These are phyloP conservation scores for Hysterium pulicare DNA, from an alignment of 2,329 filamentous ascomycete genomes.

Conservation along the genomic window DNA sequence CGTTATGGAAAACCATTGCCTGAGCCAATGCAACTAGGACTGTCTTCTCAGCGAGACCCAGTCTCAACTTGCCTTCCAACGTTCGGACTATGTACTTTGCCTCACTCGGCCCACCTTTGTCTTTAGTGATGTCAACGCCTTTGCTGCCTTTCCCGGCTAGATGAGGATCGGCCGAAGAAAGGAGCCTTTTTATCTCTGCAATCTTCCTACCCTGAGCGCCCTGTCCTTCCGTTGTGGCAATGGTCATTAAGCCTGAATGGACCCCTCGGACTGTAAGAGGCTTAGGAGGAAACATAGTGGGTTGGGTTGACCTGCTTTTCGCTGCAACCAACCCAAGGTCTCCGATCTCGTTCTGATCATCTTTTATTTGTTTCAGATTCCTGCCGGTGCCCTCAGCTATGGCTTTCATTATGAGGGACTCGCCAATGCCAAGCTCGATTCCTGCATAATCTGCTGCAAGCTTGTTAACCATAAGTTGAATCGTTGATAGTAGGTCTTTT, in stretches of 20 bases:
- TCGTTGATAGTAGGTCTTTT: slow-evolving; percentile 78
- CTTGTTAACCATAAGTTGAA: slow-evolving; percentile 97
- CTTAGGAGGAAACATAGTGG: slow-evolving; percentile 98
- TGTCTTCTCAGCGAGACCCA: slow-evolving; percentile 89
- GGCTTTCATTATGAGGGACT: slow-evolving; percentile 97
- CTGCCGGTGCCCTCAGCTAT: slow-evolving; percentile 93
- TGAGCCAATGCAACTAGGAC: slow-evolving; percentile 88
- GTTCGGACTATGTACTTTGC: slow-evolving; percentile 93
- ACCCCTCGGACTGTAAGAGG: slow-evolving; percentile 82
- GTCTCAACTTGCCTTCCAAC: slow-evolving; percentile 86
- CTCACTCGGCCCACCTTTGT: slow-evolving; percentile 92
- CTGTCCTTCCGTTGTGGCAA: slow-evolving; percentile 81
- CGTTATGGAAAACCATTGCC: slow-evolving; percentile 81
- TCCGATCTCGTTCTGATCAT: slow-evolving; percentile 93
- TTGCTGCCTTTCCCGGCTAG: slow-evolving; percentile 63
- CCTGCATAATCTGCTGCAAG: slow-evolving; percentile 94
- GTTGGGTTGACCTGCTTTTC: slow-evolving; percentile 91
- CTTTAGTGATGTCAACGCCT: slow-evolving; percentile 75
- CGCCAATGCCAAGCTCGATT: slow-evolving; percentile 96
- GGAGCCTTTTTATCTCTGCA: slow-evolving; percentile 88
- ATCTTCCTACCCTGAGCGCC: slow-evolving; percentile 90
- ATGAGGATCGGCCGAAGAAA: slow-evolving; percentile 82
- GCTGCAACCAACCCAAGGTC: slow-evolving; percentile 92
- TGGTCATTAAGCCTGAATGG: slow-evolving; percentile 80
- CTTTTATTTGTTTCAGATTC: slow-evolving; percentile 84